These are phyloP conservation scores for Byssochlamys sp. DNA, from an alignment of 2,329 filamentous ascomycete species.

Conservation along the genomic window DNA sequence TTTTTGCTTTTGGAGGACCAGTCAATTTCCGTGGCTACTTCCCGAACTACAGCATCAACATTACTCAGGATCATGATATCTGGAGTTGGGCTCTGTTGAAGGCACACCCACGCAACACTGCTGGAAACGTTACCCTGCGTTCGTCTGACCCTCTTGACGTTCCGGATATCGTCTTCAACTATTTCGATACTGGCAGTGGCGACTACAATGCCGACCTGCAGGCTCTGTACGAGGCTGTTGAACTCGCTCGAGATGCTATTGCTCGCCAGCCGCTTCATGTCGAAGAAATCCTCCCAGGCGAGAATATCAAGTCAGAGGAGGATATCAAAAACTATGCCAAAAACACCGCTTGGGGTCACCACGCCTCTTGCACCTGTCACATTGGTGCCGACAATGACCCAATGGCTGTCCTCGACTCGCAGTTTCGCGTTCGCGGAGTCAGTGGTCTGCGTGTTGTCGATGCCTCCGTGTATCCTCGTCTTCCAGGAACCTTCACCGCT, in stretches of 20 bases:
- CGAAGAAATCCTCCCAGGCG: neutral
- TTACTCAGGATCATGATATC: conserved; percentile 22
- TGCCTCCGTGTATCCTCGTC: neutral
- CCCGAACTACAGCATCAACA: too few species aligned
- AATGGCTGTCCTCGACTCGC: neutral
- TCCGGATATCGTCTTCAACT: neutral
- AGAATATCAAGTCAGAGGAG: neutral
- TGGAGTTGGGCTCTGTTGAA: conserved; percentile 41
- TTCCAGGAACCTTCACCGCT: neutral
- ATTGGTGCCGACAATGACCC: neutral
- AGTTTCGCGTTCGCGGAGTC: neutral
- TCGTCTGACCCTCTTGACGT: too few species aligned
- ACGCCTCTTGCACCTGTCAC: neutral
- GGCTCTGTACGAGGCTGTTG: neutral
- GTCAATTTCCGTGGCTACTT: too few species aligned
- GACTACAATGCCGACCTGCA: neutral
- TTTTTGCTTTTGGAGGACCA: too few species aligned
- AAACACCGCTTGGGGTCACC: neutral
- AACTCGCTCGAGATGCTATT: neutral
- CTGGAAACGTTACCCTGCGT: conserved; percentile 37
- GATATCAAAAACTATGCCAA: neutral
- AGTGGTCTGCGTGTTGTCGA: neutral
- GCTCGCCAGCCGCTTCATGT: neutral
- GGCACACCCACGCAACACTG: conserved; percentile 34
- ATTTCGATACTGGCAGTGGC: neutral